Evolutionary conservation across 495 filamentous ascomycete species (phyloP).

Genomic region (Podospora pseudocomata): DNA sequence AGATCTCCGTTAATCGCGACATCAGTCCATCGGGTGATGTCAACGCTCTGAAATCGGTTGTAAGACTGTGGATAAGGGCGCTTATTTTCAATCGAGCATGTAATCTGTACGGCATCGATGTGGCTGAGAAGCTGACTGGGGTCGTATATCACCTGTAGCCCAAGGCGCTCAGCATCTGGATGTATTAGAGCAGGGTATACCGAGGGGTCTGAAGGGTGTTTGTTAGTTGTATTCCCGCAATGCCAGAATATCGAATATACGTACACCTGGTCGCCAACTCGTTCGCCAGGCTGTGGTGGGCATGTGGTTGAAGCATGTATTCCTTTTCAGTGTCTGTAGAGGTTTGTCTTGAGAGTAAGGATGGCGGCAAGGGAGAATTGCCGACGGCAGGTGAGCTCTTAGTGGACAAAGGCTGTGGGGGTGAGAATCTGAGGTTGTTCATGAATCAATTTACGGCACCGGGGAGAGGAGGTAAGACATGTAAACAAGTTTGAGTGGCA

Average conservation of each 20-base stretch:
- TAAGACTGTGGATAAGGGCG: background rate
- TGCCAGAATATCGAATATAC: background rate
- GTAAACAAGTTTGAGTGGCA: background rate
- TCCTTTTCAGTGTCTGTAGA: background rate
- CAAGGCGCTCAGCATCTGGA: conserved; percentile 1
- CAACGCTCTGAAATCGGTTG: background rate
- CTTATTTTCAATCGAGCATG: background rate
- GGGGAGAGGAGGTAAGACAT: background rate
- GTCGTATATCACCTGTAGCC: background rate
- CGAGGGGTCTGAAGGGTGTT: background rate
- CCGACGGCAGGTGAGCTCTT: background rate
- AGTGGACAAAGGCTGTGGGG: background rate
- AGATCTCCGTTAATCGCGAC: background rate
- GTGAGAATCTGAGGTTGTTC: background rate
- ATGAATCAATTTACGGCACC: background rate
- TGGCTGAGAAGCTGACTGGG: background rate
- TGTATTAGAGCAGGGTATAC: background rate
- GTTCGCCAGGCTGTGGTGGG: background rate
- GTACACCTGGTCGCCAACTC: background rate
- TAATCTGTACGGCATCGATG: background rate
- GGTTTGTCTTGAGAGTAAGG: background rate
- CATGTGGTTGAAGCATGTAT: background rate
- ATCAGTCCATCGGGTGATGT: background rate
- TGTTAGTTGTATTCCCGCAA: background rate
- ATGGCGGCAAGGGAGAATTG: background rate